Evolutionary conservation across 2,329 filamentous ascomycete species (phyloP).

Genomic region (Xylariaceae sp.): DNA sequence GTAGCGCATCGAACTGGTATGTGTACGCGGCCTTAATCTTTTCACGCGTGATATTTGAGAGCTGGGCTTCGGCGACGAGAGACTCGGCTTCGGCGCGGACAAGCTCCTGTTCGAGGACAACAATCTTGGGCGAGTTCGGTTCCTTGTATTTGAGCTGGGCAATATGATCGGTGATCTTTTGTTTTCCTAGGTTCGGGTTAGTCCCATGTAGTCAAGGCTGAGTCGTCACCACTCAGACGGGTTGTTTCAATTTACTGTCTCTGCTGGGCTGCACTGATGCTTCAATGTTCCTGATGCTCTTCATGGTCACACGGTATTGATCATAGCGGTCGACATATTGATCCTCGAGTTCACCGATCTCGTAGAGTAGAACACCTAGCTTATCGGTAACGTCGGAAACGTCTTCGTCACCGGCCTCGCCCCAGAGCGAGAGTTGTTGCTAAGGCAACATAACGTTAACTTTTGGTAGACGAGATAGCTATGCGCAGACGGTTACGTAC

Average conservation of each 20-base stretch:
- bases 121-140: constrained; percentile 94
- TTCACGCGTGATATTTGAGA: constrained; percentile 98
- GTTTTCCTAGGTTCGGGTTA: constrained; percentile 66
- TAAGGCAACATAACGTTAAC: constrained; percentile 36
- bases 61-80: constrained; percentile 94
- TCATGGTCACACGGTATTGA: constrained; percentile 98
- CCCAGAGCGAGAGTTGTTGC: constrained; percentile 99
- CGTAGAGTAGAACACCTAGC: constrained; percentile 94
- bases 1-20: constrained; percentile 96
- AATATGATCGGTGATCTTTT: constrained; percentile 98
- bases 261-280: constrained; percentile 96
- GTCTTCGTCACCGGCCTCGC: constrained; percentile 91
- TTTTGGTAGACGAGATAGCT: constrained; percentile 8
- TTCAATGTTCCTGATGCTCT: constrained; percentile 99
- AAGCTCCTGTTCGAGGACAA: constrained; percentile 96
- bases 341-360: constrained; percentile 96
- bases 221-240: neutral
- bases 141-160: constrained; percentile 99
- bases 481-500: constrained; percentile 53
- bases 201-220: constrained; percentile 1
- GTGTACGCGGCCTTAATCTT: constrained; percentile 98
- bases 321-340: constrained; percentile 98
- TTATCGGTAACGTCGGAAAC: constrained; percentile 99
- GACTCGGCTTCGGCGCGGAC: constrained; percentile 98
- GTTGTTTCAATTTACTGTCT: constrained; percentile 65